Percentiles rank a stretch among this genome's conserved stretches.
These are phyloP conservation scores for Wickerhamomyces kurtzmanii DNA, from an alignment of 805 yeast genomes.

Conservation along the genomic window DNA sequence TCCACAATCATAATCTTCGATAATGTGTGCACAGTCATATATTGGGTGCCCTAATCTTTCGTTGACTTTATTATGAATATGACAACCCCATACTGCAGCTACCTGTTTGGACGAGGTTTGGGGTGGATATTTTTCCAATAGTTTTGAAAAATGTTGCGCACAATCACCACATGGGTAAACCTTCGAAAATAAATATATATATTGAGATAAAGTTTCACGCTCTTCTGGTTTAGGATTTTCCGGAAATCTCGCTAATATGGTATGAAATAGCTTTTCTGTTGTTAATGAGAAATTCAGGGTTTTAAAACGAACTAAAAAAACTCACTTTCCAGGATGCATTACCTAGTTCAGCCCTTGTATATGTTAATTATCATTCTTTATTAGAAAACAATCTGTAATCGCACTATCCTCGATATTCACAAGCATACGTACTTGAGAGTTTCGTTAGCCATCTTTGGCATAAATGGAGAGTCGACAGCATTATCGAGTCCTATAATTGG, in stretches of 20 bases:
- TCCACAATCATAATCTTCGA: slow-evolving; percentile 94
- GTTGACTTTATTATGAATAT: slow-evolving; percentile 82
- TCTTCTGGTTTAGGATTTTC: slow-evolving; percentile 64
- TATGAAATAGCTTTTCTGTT: slow-evolving; percentile 56
- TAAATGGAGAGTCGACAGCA: slow-evolving; percentile 21
- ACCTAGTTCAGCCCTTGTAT: slow-evolving; percentile 66
- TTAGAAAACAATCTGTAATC: too few relatives aligned
- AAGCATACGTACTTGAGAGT: slow-evolving; percentile 32
- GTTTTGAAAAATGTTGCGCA: slow-evolving; percentile 77
- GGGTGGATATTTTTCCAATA: slow-evolving; percentile 71
- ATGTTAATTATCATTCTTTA: too few relatives aligned
- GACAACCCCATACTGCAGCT: slow-evolving; percentile 96
- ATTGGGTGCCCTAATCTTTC: slow-evolving; percentile 52
- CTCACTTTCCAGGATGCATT: slow-evolving; percentile 70
- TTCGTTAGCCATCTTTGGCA: slow-evolving; percentile 92
- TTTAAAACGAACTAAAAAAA: slow-evolving; percentile 3
- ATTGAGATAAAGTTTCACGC: slow-evolving; percentile 49
- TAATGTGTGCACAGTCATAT: slow-evolving; percentile 78
- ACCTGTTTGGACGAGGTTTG: slow-evolving; percentile 65
- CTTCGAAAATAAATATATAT: slow-evolving; percentile 70
- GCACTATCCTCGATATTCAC: background rate
- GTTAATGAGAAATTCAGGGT: background rate
- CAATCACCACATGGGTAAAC: slow-evolving; percentile 98
- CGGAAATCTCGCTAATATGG: slow-evolving; percentile 87
- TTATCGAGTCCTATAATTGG: too few relatives aligned